Evolutionary conservation across 2,329 filamentous ascomycete genomes (phyloP), one percentile per base, ranked within the genome.

Genomic region (Nakataea oryzae): DNA sequence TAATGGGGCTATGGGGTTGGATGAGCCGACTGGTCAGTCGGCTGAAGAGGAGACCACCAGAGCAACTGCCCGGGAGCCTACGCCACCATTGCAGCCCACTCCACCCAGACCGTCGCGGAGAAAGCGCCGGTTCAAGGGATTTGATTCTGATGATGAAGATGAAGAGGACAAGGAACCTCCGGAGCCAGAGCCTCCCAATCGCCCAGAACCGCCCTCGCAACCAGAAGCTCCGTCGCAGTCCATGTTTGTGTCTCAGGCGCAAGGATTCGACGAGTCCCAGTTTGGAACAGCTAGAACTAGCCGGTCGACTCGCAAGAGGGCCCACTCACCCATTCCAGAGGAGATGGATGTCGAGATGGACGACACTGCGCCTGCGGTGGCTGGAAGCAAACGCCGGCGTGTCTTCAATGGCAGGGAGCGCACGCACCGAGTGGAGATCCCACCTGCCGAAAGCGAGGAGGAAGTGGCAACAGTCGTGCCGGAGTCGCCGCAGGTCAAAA

Each of bases 311-410:
- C 75, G 77, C 32, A 86, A 86, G 67, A 74, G 83, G 28, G 71
- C 70, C 2, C 75, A 77, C 3, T 74, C 78, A 1, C 73, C 75
- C 5, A 65, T 76, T 0, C 72, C 71, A 0, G 74, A 71, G 12
- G 66, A 79, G 14, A 70, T 72, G 60, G 75, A 84, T 61, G 83
- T 88, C 57, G 74, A 89, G 11, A 84, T 93, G 72, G 86, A 91
- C 17, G 80, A 82, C 27, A 82, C 96, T 62, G 86, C 93, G 1
- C 90, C 92, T 0, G 90, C 87, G 1, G 86, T 90, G 3, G 86
- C 88, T 30, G 86, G 86, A 6, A 84, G 92, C 70, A 97, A 96
- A 72, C 85, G 87, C n/a, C 86, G 89, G 27, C 86, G 88, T 29
- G 79, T 90, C 26, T 86, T 84, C 64, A 80, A 81, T 60, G 81